Percentiles rank a stretch among this genome's conserved stretches.
phyloP scores from a whole-genome alignment of 75 land plant species.

The Larix kaempferi region DNA sequence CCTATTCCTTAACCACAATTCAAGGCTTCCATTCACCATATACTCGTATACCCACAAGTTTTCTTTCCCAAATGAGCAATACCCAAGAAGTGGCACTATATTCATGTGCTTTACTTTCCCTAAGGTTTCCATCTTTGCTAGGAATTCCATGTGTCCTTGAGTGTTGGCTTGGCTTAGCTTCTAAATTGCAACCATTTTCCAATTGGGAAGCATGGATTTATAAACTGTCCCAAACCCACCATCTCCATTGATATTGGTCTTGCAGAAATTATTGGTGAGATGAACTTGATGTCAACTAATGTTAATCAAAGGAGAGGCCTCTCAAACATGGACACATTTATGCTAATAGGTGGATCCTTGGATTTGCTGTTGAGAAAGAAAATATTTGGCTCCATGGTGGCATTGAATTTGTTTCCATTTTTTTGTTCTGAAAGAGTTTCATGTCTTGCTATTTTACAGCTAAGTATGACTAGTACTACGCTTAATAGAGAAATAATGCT shows the following conservation, averaged over 20 bases:
- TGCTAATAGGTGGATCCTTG: conserved; percentile 45
- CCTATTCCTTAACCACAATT: conserved; percentile 40
- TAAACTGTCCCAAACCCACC: conserved; percentile 75
- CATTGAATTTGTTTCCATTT: conserved; percentile 28
- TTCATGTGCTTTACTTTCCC: conserved; percentile 52
- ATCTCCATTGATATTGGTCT: conserved; percentile 65
- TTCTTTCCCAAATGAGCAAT: conserved; percentile 54
- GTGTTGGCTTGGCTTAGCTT: conserved; percentile 29
- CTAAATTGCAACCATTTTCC: conserved; percentile 44
- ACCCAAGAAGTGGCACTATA: conserved; percentile 50
- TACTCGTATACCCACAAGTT: conserved; percentile 48
- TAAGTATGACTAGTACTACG: conserved; percentile 7
- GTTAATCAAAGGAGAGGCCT: conserved; percentile 48
- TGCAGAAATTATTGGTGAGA: conserved; percentile 72
- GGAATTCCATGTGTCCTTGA: conserved; percentile 45
- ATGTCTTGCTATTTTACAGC: conserved; percentile 23
- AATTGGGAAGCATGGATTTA: conserved; percentile 45
- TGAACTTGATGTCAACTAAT: conserved; percentile 45
- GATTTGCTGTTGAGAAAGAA: conserved; percentile 18
- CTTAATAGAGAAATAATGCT: conserved; percentile 24
- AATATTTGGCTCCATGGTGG: conserved; percentile 13
- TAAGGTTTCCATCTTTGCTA: conserved; percentile 55
- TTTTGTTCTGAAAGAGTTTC: conserved; percentile 4
- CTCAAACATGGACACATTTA: conserved; percentile 60
- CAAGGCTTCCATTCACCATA: conserved; percentile 53